phyloP scores from a whole-genome alignment of 805 yeast species.

The Jamesozyma piceae region DNA sequence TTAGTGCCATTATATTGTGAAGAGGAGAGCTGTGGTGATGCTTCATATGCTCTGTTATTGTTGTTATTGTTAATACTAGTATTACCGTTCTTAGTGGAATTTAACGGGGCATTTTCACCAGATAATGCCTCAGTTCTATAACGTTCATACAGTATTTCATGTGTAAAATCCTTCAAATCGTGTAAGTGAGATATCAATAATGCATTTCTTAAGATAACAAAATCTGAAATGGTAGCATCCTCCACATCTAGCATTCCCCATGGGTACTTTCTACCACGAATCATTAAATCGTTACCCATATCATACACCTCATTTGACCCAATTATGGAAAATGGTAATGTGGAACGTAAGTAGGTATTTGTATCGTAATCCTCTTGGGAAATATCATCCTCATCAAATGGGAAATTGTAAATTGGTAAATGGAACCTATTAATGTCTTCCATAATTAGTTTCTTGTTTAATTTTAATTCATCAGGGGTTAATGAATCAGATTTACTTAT shows the following conservation, averaged over 20 bases:
- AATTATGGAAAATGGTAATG: conserved; percentile 59
- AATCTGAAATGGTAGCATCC: conserved; percentile 69
- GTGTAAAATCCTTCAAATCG: conserved; percentile 83
- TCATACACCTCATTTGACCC: conserved; percentile 56
- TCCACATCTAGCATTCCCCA: conserved; percentile 55
- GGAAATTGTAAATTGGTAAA: conserved; percentile 68
- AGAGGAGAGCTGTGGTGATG: not conserved
- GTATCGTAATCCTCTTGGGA: conserved; percentile 60
- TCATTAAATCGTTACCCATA: conserved; percentile 32
- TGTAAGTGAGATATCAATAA: conserved; percentile 74
- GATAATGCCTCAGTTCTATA: conserved; percentile 82
- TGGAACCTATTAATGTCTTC: conserved; percentile 67
- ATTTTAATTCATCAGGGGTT: conserved; percentile 64
- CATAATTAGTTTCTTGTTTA: conserved; percentile 63
- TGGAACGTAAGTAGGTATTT: conserved; percentile 52
- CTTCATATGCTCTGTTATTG: not conserved
- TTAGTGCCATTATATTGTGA: not conserved
- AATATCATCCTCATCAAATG: conserved; percentile 44
- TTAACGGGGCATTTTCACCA: conserved; percentile 34
- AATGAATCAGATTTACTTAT: conserved; percentile 80
- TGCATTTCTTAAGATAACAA: conserved; percentile 68
- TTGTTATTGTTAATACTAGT: not conserved
- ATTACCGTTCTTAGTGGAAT: conserved; percentile 17
- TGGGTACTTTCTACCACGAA: conserved; percentile 48
- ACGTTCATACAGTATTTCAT: conserved; percentile 76